These are phyloP conservation scores for Kandelia obovata DNA, from an alignment of 345 rosid genomes.

Conservation along the genomic window DNA sequence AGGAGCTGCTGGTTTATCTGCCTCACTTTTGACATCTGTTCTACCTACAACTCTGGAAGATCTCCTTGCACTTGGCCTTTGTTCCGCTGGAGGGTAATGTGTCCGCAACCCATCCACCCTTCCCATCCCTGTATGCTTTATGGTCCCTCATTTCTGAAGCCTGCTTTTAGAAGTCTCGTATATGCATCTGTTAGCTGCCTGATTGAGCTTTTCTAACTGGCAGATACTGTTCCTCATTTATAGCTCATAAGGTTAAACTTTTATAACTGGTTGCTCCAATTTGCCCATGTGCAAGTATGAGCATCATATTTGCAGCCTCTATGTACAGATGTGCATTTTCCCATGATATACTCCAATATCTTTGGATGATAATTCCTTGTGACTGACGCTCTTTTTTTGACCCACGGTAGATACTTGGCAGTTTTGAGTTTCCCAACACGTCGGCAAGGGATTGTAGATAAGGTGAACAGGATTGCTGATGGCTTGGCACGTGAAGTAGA, in stretches of 20 bases:
- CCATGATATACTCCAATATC: not conserved
- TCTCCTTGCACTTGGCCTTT: slow-evolving; percentile 88
- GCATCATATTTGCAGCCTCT: not conserved
- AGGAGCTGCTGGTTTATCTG: slow-evolving; percentile 89
- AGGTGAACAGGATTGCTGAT: slow-evolving; percentile 61
- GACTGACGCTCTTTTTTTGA: slow-evolving; percentile 4
- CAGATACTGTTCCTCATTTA: no score
- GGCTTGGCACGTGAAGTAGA: slow-evolving; percentile 70
- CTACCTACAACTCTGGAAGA: slow-evolving; percentile 82
- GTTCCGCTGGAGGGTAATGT: slow-evolving; percentile 94
- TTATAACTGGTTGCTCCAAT: not conserved
- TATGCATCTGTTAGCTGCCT: not conserved
- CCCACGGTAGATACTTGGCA: slow-evolving; percentile 56
- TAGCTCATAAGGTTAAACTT: not conserved
- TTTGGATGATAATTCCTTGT: not conserved
- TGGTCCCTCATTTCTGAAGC: not conserved
- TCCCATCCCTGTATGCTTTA: not conserved
- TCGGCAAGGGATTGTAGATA: slow-evolving; percentile 51
- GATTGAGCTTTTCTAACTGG: not conserved
- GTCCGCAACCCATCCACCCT: slow-evolving; percentile 13
- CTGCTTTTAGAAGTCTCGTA: not conserved
- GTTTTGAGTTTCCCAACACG: slow-evolving; percentile 75
- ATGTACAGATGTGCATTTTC: not conserved
- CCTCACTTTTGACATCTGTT: slow-evolving; percentile 85
- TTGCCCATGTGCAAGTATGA: not conserved